These are phyloP conservation scores for Heterobasidion annosum DNA, from an alignment of 1,284 basidiomycete genomes.

Conservation along the genomic window DNA sequence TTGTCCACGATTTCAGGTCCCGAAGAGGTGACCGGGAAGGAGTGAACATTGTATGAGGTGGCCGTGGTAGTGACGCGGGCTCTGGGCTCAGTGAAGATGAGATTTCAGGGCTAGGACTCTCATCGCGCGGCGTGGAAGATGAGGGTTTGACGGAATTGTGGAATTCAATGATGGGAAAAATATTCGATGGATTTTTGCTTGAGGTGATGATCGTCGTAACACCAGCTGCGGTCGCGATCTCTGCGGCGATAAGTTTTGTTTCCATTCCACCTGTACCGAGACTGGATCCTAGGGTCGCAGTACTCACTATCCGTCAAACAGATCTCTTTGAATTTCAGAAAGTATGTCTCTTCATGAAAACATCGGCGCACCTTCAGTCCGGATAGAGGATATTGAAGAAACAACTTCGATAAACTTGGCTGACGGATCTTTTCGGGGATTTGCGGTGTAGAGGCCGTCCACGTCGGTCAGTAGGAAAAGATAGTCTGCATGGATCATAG, in stretches of 20 bases:
- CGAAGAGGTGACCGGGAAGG: slow-evolving; percentile 70
- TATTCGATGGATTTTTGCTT: slow-evolving; percentile 71
- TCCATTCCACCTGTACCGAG: slow-evolving; percentile 99
- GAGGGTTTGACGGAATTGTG: slow-evolving; percentile 36
- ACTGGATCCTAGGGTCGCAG: slow-evolving; percentile 83
- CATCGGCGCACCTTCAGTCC: slow-evolving; percentile 57
- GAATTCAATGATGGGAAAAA: slow-evolving; percentile 79
- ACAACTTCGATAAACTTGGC: slow-evolving; percentile 82
- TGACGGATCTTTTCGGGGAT: slow-evolving; percentile 83
- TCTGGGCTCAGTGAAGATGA: slow-evolving; percentile 1
- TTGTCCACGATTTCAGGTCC: slow-evolving; percentile 93
- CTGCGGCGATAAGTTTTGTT: slow-evolving; percentile 97
- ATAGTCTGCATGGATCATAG: slow-evolving; percentile 96
- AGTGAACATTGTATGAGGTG: slow-evolving; percentile 85
- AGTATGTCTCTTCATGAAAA: not conserved
- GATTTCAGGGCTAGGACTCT: slow-evolving; percentile 24
- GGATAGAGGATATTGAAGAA: slow-evolving; percentile 74
- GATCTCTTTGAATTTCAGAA: not conserved
- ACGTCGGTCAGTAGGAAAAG: slow-evolving; percentile 97
- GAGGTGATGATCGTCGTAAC: slow-evolving; percentile 91
- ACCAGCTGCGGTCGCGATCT: slow-evolving; percentile 93
- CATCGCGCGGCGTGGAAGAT: slow-evolving; percentile 19
- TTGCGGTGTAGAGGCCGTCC: slow-evolving; percentile 92
- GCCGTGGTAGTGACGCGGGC: slow-evolving; percentile 24
- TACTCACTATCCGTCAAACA: slow-evolving; percentile 57